Percentiles rank a stretch among this genome's conserved stretches.
phyloP scores from a whole-genome alignment of 2,329 filamentous ascomycete species.

The Grosmannia huntii region DNA sequence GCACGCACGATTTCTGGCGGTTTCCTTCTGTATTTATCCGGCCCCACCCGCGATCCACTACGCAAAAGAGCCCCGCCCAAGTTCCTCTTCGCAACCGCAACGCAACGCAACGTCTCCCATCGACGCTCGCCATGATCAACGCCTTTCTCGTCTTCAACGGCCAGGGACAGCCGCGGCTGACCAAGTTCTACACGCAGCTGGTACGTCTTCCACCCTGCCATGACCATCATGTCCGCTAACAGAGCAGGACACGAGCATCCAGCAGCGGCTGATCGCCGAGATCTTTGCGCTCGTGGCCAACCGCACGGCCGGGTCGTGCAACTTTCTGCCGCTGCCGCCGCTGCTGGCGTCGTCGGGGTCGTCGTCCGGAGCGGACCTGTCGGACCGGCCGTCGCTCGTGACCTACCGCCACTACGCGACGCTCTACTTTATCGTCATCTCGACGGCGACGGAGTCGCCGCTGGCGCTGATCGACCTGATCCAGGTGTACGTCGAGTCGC shows the following conservation, averaged over 20 bases:
- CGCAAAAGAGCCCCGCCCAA: neutral
- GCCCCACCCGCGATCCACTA: neutral
- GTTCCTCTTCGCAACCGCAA: no score
- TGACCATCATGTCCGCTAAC: no score
- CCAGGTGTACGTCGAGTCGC: slow-evolving; percentile 92
- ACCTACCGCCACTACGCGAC: slow-evolving; percentile 98
- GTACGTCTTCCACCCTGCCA: slow-evolving; percentile 29
- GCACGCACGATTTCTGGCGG: neutral
- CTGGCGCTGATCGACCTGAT: slow-evolving; percentile 93
- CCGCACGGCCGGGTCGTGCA: slow-evolving; percentile 83
- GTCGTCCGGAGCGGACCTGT: slow-evolving; percentile 46
- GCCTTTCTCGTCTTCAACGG: slow-evolving; percentile 98
- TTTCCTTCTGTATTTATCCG: neutral
- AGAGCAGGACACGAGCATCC: slow-evolving; percentile 97
- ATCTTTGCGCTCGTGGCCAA: slow-evolving; percentile 95
- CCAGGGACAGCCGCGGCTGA: slow-evolving; percentile 88
- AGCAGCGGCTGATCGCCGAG: slow-evolving; percentile 91
- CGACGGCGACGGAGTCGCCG: slow-evolving; percentile 88
- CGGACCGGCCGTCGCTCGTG: slow-evolving; percentile 81
- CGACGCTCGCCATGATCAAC: slow-evolving; percentile 93
- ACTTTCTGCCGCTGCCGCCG: slow-evolving; percentile 76
- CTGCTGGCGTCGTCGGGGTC: slow-evolving; percentile 53
- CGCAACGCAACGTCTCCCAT: no score
- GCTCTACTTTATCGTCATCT: slow-evolving; percentile 97
- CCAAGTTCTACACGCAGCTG: slow-evolving; percentile 97